Evolutionary conservation across 1,139 yeast species (phyloP), one percentile per base, ranked within the genome.

Genomic region (Petasospora rhodanensis): DNA sequence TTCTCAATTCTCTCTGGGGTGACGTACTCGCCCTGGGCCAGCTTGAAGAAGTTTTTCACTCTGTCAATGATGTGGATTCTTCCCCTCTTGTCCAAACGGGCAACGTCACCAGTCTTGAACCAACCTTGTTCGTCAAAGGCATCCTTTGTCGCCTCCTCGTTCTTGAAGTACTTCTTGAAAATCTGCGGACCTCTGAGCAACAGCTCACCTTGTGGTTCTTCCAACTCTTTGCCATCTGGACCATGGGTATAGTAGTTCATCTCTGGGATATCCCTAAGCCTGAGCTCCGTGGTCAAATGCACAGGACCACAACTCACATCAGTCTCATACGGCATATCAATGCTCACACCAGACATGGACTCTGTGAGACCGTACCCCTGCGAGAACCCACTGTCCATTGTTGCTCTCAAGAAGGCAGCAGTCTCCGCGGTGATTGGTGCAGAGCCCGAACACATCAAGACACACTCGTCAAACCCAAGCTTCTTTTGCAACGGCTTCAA

Each of bases 301-400:
- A 73, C 62, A 3, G 81, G 66, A 10, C 93, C 94, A 55, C 83
- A 78, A 6, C 79, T 66, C 4, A 72, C 66, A 28, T 70, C 72
- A 9, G 27, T 30, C 14, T 24, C 67, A 57, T 37, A 73, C 73
- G 51, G 51, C 56, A 6, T 62, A 14, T 74, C 56, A 19, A 71
- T 49, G 32, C 71, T 62, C 33, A 75, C 55, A 11, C 86, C 89
- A 5, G 85, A 83, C 57, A 76, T 76, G 2, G 83, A 64, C 55
- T 83, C 94, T 5, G 93, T 83, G 39, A 79, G 62, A 2, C 94
- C 94, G 54, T 82, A 83, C 15, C 93, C 93, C 56, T 82, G 56
- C 34, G 81, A 52, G 15, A 80, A 81, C 35, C 38, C 40, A 18
- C 71, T 55, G 32, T 73, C 73, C 26, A 82, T 64, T 2, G 79